Conservation (phyloP, 305 asterid genomes). For the Fraxinus velutina region DNA sequence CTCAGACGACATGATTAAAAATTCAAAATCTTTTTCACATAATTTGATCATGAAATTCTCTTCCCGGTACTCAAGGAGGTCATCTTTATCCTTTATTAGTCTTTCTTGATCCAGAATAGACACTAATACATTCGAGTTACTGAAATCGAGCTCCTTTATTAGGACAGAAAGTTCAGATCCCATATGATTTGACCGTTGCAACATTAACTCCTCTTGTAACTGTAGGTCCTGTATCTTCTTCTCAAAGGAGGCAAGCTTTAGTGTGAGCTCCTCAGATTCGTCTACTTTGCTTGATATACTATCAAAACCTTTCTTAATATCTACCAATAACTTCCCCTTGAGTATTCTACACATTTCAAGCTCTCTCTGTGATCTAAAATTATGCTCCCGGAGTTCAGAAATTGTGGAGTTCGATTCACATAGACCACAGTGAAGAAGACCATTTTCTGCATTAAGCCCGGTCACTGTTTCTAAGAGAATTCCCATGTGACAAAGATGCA, state of each 20-base stretch:
- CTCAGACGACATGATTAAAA: constrained; percentile 52
- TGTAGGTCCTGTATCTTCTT: constrained; percentile 66
- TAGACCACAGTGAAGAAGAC: constrained; percentile 74
- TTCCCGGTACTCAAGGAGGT: constrained; percentile 45
- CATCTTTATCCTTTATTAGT: constrained; percentile 57
- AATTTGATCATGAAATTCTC: constrained; percentile 49
- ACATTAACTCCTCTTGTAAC: constrained; percentile 75
- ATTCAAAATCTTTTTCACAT: constrained; percentile 59
- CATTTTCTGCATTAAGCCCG: constrained; percentile 83
- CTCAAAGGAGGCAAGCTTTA: constrained; percentile 62
- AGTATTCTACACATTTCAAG: constrained; percentile 77
- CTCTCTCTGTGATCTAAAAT: constrained; percentile 62
- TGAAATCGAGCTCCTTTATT: constrained; percentile 69
- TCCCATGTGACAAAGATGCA: constrained; percentile 94
- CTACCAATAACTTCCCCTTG: constrained; percentile 76
- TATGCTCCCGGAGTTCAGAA: constrained; percentile 74
- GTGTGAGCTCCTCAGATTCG: constrained; percentile 60
- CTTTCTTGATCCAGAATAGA: constrained; percentile 64
- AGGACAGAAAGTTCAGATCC: constrained; percentile 68
- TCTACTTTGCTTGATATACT: constrained; percentile 68
- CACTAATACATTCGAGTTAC: constrained; percentile 44
- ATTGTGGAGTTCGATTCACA: constrained; percentile 65
- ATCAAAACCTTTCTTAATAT: constrained; percentile 63
- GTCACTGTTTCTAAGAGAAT: constrained; percentile 70
- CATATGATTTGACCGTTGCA: constrained; percentile 69